Evolutionary conservation across 2,329 filamentous ascomycete species (phyloP).

Genomic region (Rachicladosporium sp.): DNA sequence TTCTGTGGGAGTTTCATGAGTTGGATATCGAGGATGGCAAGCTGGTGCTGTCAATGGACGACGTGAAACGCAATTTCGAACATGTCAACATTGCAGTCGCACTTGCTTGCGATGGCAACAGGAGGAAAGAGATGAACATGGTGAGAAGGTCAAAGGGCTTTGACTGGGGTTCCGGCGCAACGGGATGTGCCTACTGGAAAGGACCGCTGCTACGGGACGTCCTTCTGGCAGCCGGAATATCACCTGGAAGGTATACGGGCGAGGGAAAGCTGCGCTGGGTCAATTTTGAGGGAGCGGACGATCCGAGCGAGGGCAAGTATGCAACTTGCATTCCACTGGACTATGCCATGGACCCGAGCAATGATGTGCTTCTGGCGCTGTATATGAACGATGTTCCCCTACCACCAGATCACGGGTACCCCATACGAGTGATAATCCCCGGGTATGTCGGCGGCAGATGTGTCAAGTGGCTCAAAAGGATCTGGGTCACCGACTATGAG

Average conservation of each 20-base stretch:
- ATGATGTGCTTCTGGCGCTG: slow-evolving; percentile 46
- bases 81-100: slow-evolving; percentile 37
- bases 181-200: slow-evolving; percentile 41
- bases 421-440: slow-evolving; percentile 30
- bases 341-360: slow-evolving; percentile 36
- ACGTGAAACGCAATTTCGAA: slow-evolving; percentile 31
- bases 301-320: slow-evolving; percentile 36
- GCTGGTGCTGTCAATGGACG: slow-evolving; percentile 32
- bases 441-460: slow-evolving; percentile 30
- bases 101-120: slow-evolving; percentile 39
- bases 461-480: slow-evolving; percentile 31
- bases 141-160: slow-evolving; percentile 38
- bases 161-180: slow-evolving; percentile 34
- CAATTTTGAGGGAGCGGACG: slow-evolving; percentile 39
- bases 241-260: slow-evolving; percentile 10
- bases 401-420: slow-evolving; percentile 33
- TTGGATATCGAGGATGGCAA: slow-evolving; percentile 32
- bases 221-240: slow-evolving; percentile 23
- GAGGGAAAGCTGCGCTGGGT: slow-evolving; percentile 28
- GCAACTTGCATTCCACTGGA: slow-evolving; percentile 36
- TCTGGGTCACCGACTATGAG: slow-evolving; percentile 30
- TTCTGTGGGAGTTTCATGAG: slow-evolving; percentile 41
- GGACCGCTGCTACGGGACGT: slow-evolving; percentile 36
- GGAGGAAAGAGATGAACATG: slow-evolving; percentile 42
- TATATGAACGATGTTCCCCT: slow-evolving; percentile 31